Evolutionary conservation across 768 basidiomycete species (phyloP).

Genomic region (Cystofilobasidium capitatum): DNA sequence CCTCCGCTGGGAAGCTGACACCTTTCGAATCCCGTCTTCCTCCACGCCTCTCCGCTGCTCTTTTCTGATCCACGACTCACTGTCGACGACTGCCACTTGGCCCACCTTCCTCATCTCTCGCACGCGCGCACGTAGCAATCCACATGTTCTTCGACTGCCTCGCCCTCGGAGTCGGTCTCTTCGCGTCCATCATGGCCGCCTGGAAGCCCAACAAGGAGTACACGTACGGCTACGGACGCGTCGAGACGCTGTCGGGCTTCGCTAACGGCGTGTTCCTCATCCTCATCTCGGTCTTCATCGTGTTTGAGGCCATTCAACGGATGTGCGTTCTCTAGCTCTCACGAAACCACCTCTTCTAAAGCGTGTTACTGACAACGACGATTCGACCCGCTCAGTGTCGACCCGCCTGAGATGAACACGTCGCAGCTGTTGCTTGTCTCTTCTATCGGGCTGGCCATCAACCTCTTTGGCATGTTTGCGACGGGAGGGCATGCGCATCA

Average conservation of each 20-base stretch:
- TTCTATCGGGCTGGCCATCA: constrained; percentile 77
- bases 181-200: constrained; percentile 94
- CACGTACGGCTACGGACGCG: constrained; percentile 93
- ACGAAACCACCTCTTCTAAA: no score
- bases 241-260: constrained; percentile 95
- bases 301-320: constrained; percentile 93
- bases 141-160: constrained; percentile 99
- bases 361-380: no score
- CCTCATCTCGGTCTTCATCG: constrained; percentile 87
- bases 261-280: constrained; percentile 93
- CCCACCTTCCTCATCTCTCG: not conserved
- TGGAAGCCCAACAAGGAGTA: constrained; percentile 92
- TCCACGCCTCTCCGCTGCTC: not conserved
- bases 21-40: not conserved
- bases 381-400: constrained; percentile 59
- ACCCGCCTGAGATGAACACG: constrained; percentile 97
- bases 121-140: no score
- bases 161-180: constrained; percentile 87
- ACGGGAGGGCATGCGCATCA: constrained; percentile 93
- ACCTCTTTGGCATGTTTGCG: constrained; percentile 96
- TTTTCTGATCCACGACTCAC: not conserved
- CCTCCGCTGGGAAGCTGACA: constrained; percentile 11
- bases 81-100: not conserved
- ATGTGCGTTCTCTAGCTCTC: constrained; percentile 48
- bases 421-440: constrained; percentile 83